Percentiles rank a stretch among this genome's conserved stretches.
Evolutionary conservation across 306 rosid species (phyloP).

Genomic region (Lathyrus tuberosus): DNA sequence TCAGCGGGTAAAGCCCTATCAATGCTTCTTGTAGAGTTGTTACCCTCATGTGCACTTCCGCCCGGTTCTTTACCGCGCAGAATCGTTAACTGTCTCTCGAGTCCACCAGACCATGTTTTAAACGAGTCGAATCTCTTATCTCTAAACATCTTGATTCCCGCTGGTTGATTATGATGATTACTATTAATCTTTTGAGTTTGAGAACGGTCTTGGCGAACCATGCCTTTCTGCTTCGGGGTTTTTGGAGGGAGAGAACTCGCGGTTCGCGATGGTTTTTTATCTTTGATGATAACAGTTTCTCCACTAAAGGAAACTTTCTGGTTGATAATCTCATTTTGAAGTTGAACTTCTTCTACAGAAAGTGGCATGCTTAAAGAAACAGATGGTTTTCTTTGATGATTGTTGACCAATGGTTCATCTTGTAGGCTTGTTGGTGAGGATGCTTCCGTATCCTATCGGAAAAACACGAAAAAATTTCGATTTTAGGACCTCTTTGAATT

Average conservation of each 20-base stretch:
- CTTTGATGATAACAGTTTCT: slow-evolving; percentile 38
- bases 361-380: slow-evolving; percentile 84
- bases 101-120: slow-evolving; percentile 78
- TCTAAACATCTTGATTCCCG: slow-evolving; percentile 40
- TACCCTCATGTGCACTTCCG: slow-evolving; percentile 35
- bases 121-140: slow-evolving; percentile 77
- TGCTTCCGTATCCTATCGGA: slow-evolving; percentile 50
- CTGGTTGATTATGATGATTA: slow-evolving; percentile 36
- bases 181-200: neutral
- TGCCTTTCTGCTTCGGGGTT: slow-evolving; percentile 45
- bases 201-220: slow-evolving; percentile 27
- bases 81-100: slow-evolving; percentile 69
- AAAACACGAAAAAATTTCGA: slow-evolving; percentile 26
- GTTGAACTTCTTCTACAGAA: slow-evolving; percentile 44
- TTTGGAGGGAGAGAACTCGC: slow-evolving; percentile 36
- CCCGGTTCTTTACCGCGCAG: slow-evolving; percentile 62
- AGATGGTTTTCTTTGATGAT: slow-evolving; percentile 59
- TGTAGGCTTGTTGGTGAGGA: slow-evolving; percentile 27
- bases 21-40: slow-evolving; percentile 4
- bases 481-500: neutral
- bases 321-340: slow-evolving; percentile 10
- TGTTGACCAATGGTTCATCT: slow-evolving; percentile 39
- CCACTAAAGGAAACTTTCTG: slow-evolving; percentile 50
- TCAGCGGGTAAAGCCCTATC: slow-evolving; percentile 61
- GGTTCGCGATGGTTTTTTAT: slow-evolving; percentile 11